Conservation (phyloP, 176 grass and related monocot genomes). For the Zea luxurians region DNA sequence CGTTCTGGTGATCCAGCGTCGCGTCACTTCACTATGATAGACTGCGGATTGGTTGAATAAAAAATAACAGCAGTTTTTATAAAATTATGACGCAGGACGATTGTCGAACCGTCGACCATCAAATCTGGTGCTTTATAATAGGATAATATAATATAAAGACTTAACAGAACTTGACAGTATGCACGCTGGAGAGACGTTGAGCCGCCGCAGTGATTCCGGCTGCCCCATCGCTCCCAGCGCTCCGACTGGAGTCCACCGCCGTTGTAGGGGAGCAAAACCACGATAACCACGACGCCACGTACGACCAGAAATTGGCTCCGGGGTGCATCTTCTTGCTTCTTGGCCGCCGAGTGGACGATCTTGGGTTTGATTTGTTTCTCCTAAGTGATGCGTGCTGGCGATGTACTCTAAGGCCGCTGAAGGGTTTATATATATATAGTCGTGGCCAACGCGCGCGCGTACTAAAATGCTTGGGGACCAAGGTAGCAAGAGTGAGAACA, state of each 20-base stretch:
- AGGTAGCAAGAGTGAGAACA: neutral
- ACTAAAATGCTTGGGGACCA: neutral
- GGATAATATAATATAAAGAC: too few species aligned
- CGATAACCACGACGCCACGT: slow-evolving; percentile 20
- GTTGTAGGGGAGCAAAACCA: neutral
- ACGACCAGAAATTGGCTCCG: neutral
- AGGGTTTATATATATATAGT: neutral
- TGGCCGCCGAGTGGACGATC: neutral
- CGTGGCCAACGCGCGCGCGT: neutral
- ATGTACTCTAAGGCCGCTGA: neutral
- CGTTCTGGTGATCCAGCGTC: too few species aligned
- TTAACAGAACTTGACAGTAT: too few species aligned
- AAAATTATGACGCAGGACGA: too few species aligned
- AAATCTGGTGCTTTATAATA: too few species aligned
- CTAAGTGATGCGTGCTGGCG: neutral
- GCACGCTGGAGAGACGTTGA: too few species aligned
- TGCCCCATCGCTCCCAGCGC: neutral
- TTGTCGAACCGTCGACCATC: too few species aligned
- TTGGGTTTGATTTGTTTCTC: neutral
- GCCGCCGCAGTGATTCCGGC: too few species aligned
- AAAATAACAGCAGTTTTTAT: too few species aligned
- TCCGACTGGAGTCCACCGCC: neutral
- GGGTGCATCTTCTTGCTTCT: neutral
- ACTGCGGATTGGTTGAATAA: too few species aligned
- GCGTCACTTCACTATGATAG: too few species aligned